Evolutionary conservation across 441 rosid genomes (phyloP), one percentile per base, ranked within the genome.

Genomic region (Erysimum cheiri): DNA sequence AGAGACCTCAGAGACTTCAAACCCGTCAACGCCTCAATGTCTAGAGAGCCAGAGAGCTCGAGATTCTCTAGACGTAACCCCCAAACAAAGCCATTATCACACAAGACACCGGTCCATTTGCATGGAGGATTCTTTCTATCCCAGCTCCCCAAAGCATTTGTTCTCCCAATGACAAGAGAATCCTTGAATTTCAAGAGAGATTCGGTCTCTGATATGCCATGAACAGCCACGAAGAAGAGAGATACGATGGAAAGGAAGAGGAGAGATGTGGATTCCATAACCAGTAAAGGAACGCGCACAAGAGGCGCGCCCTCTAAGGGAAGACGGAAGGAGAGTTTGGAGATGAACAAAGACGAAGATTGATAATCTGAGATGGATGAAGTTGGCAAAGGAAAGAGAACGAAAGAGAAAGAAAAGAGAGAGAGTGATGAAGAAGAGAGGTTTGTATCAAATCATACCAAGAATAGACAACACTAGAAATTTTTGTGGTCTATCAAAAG

Each of bases 91-190:
- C 79, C 88, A 0, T 60, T 43, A 9, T 47, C 10, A 59, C 98
- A 92, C 47, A 82, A 58, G 31, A 90, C 84, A 40, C 95, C 96
- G 6, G 0, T 60, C 98, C 98, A 92, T 3, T 28, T 14, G 70
- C 98, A 90, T 0, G 87, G 82, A 2, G 70, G 35, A 1, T 13
- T 59, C 2, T 41, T 48, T 10, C 26, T 73, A 3, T 70, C 70
- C 93, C 97, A 92, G 5, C 54, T 66, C 9, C 63, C 59, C 52
- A 92, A 76, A 1, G 78, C 77, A 0, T 68, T 9, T 5, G 26
- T 35, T 37, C 75, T 67, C 19, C 75, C 76, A 24, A 50, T 24
- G 9, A 70, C 41, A 12, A 91, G 48, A 40, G 93, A 82, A 17
- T 41, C 73, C 72, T 85, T 89, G 67, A 93, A 91, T 53, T 73